Base-by-base conservation (phyloP, 306 rosid species). In the Lathyrus oleraceus region DNA sequence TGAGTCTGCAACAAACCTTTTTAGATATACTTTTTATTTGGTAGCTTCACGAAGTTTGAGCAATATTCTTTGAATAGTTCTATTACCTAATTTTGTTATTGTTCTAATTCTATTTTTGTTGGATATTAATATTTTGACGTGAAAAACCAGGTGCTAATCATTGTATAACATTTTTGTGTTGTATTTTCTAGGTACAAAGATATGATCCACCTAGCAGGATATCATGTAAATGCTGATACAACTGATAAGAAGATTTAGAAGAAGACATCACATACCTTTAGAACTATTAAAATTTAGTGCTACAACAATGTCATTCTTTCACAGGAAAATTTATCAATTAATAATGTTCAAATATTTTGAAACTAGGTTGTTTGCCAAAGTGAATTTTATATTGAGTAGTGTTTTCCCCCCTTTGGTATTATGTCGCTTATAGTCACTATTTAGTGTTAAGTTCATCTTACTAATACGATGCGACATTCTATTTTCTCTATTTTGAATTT, bases 241-340 rank as follows among this genome's bases (percentile, higher is more conserved):
- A 88, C 88, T 39, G 96, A 90, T 67, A 77, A 97, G 81, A 93
- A 86, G 83, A 93, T 93, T 70, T 94, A 93, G 78, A 93, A 93
- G 77, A 93, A 93, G 94, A 96, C 88, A 60, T 25, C 10, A 10
- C 32, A 51, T 65, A 70, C 14, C 48, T 51, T 40, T 23, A 48
- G 42, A 40, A 38, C 52, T 5, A 17, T 61, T 0, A 60, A 25
- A 2, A 36, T 39, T 13, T 45, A 42, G 40, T 39, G 8, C 35
- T 25, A 2, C 44, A 1, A 23, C 25, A 23, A n/a, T 60, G 14
- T 19, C 14, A 28, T 58, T 71, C 61, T 27, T 71, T 65, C 21
- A 11, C 10, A 52, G 30, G 69, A 36, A 61, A 57, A 61, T 45
- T 17, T 43, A 36, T 10, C 3, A 8, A 43, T 39, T 25, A 20